phyloP scores from a whole-genome alignment of 805 yeast species.

The Candida corydali region DNA sequence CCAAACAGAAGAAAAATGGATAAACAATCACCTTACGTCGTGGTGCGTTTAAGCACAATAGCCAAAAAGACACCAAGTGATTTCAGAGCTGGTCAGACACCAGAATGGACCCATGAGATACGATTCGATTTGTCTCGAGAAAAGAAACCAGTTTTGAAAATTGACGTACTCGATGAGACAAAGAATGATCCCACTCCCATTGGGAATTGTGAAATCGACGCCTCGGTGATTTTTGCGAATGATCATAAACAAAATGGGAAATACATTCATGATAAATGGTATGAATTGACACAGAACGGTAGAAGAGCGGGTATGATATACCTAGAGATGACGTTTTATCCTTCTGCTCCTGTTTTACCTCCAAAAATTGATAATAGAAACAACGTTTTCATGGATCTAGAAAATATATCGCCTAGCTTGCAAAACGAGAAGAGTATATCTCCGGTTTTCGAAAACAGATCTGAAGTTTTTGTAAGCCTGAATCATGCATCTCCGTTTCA shows the following conservation, averaged over 20 bases:
- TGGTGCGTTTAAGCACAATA: conserved; percentile 73
- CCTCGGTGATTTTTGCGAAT: conserved; percentile 54
- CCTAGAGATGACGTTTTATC: conserved; percentile 89
- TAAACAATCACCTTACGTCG: conserved; percentile 90
- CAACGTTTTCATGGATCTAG: no score
- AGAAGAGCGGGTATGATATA: conserved; percentile 85
- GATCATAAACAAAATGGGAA: conserved; percentile 49
- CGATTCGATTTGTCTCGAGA: conserved; percentile 64
- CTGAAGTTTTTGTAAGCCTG: conserved; percentile 21
- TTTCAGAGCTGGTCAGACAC: conserved; percentile 90
- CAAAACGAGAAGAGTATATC: no score
- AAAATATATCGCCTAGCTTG: no score
- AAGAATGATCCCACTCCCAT: conserved; percentile 84
- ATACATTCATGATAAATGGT: conserved; percentile 87
- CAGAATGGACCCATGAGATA: conserved; percentile 78
- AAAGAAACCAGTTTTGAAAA: conserved; percentile 56
- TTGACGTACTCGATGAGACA: conserved; percentile 80
- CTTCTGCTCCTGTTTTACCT: conserved; percentile 45
- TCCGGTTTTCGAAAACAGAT: no score
- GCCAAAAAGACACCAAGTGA: conserved; percentile 77
- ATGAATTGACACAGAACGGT: conserved; percentile 59
- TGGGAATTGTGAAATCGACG: conserved; percentile 76
- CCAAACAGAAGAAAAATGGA: conserved; percentile 85
- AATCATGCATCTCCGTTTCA: conserved; percentile 10
- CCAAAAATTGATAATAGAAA: conserved; percentile 36